Base-by-base conservation (phyloP, 129 eudicot species). In the Smallanthus sonchifolius region DNA sequence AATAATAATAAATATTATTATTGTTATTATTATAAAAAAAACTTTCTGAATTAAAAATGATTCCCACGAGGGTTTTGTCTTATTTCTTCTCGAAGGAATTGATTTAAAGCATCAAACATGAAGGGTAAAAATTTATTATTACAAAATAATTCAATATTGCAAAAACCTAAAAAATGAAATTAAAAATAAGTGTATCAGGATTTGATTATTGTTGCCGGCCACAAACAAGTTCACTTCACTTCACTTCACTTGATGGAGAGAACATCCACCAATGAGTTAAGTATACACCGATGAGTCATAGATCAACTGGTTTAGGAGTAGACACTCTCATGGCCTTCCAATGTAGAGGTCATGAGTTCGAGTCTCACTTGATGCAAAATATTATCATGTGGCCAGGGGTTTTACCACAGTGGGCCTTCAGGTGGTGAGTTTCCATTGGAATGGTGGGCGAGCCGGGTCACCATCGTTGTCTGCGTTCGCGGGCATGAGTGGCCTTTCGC, bases 141-240 rank as follows among this genome's bases (percentile, higher is more conserved):
- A 20, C 6, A 8, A 24, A 30, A 59, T 28, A 59, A 52, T 52
- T 52, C 11, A 19, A 49, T 49, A 52, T 16, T 52, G 17, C 8
- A 30, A 57, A 57, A 28, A 24, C 10, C 9, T 13, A 34, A 13
- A 9, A 61, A 59, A 4, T 24, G 14, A 57, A 57, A 7, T 24
- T 28, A 57, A 57, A 61, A 9, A 32, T 32, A 14, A 14, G 67
- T 34, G 67, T 61, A 34, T 34, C 67, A 32, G 42, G 32, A 60
- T 32, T 59, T 60, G 40, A 60, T 60, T 14, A 60, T 61, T 34
- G 67, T 61, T 34, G 67, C 67, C 67, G 67, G 67, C 67, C 67
- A 61, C 42, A 8, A 10, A 8, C 4, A 61, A 59, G 17, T 11
- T 61, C 67, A 13, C 37, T 30, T 35, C 16, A 34, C 11, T 11